Base-by-base conservation (phyloP, 345 rosid genomes). In the Populus nigra region DNA sequence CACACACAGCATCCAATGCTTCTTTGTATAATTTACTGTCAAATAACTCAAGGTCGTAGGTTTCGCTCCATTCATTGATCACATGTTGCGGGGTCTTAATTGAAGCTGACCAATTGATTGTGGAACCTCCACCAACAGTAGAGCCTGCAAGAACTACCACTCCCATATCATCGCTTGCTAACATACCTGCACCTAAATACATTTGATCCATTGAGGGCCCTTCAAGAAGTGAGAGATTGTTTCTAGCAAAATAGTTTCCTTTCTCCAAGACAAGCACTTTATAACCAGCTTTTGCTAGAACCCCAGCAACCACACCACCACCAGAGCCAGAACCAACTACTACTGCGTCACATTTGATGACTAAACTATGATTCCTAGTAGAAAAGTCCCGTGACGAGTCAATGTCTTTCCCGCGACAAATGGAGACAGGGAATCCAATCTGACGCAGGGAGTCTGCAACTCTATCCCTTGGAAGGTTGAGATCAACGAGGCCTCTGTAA, bases 31-130 rank as follows among this genome's bases (percentile, higher is more conserved):
- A 72, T 39, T 85, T 83, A 79, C 91, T 89, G 41, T 78, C 87
- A 36, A 91, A 94, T 39, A 94, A 62, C 78, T 91, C 87, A 0
- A 94, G 85, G 16, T 79, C 78, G 31, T 77, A 73, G 22, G 74
- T 31, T 6, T 82, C 81, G 27, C 78, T 73, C 97, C 98, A 94
- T 77, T 94, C 96, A 0, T 90, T 83, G 68, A 84, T 84, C 35
- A 94, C 96, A 75, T 91, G 89, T n/a, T 84, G 82, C 0, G 98
- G 98, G 68, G 97, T 91, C 73, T 73, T 84, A 8, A 94, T 76
- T 1, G 96, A 92, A 57, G 97, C 97, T 0, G 97, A 92, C 97
- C 98, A 94, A 76, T 94, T 94, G 74, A 94, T 79, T 0, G 98
- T 78, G 0, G 97, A 94, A 13, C 96, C 98, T 5, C 98, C 98